Base-by-base conservation (phyloP, 2,329 filamentous ascomycete genomes). In the Colletotrichum simmondsii region DNA sequence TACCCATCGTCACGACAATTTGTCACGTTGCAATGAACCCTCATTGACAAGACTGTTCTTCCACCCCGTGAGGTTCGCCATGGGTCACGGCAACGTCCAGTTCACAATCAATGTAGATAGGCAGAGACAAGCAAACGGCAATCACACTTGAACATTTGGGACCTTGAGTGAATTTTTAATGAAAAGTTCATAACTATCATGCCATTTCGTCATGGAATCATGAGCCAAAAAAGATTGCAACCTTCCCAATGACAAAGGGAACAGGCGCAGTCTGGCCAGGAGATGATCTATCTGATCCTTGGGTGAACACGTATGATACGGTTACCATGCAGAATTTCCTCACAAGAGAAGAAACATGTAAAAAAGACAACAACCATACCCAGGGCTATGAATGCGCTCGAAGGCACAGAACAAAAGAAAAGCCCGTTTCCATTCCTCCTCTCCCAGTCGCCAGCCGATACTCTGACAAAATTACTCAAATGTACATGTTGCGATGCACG, bases 131-230 rank as follows among this genome's bases (percentile, higher is more conserved):
- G 24, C 35, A 35, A 19, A 62, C 59, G 7, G 2, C 8, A 63
- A 19, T 54, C 49, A n/a, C 14, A 7, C 19, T 37, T 35, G 10
- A 7, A 24, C n/a, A 32, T 5, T 14, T 4, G n/a, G 5, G 6
- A n/a, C 10, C 4, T n/a, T 2, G 30, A 26, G 46, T 42, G 19
- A 46, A 57, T 14, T 56, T 68, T 49, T 22, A 59, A 65, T 65
- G 11, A 26, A 59, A 59, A 28, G 66, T 74, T 75, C 74, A 62
- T 75, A 75, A 75, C 69, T 74, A 67, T 75, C 74, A 75, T 75
- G 72, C 72, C 74, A 75, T 75, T 75, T 75, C 74, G 60, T 75
- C 74, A 75, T 75, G 70, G 72, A 68, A 71, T 75, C 74, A 75
- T 75, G 69, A 75, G 63, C 72, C 73, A 62, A 65, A 71, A 54